These are phyloP conservation scores for Cladobotryum protrusum DNA, from an alignment of 2,329 filamentous ascomycete genomes.

Conservation along the genomic window DNA sequence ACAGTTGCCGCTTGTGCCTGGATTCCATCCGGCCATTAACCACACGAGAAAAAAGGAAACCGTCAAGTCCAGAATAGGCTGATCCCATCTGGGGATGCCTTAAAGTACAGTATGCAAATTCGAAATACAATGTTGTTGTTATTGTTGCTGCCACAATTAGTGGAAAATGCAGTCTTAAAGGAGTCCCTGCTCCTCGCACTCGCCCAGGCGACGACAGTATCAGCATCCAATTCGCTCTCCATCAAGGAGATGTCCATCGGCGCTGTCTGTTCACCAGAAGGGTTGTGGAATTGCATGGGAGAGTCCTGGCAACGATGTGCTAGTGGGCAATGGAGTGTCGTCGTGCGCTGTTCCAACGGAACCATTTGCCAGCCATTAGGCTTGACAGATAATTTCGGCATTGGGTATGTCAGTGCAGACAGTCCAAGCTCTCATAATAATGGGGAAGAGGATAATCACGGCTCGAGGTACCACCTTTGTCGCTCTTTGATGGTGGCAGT, in stretches of 20 bases:
- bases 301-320: constrained; percentile 45
- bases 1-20: too few relatives aligned
- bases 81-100: too few relatives aligned
- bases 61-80: too few relatives aligned
- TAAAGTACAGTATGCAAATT: too few relatives aligned
- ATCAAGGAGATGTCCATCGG: constrained; percentile 19
- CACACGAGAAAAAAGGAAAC: too few relatives aligned
- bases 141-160: not conserved
- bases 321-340: constrained; percentile 39
- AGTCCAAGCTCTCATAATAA: constrained; percentile 1
- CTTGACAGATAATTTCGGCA: constrained; percentile 33
- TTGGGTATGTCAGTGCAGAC: constrained; percentile 23
- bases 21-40: too few relatives aligned
- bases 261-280: constrained; percentile 38
- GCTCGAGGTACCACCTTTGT: not conserved
- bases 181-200: constrained; percentile 4
- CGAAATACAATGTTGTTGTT: not conserved
- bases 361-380: constrained; percentile 41
- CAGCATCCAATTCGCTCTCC: not conserved
- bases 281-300: constrained; percentile 50
- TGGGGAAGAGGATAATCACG: not conserved
- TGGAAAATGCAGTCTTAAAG: not conserved
- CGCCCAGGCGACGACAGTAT: not conserved
- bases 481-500: too few relatives aligned
- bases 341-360: constrained; percentile 38